A percentile compares a stretch with the other conserved stretches of the same genome.
These are phyloP conservation scores for Lachnellula cervina DNA, from an alignment of 2,329 filamentous ascomycete species.

Conservation along the genomic window DNA sequence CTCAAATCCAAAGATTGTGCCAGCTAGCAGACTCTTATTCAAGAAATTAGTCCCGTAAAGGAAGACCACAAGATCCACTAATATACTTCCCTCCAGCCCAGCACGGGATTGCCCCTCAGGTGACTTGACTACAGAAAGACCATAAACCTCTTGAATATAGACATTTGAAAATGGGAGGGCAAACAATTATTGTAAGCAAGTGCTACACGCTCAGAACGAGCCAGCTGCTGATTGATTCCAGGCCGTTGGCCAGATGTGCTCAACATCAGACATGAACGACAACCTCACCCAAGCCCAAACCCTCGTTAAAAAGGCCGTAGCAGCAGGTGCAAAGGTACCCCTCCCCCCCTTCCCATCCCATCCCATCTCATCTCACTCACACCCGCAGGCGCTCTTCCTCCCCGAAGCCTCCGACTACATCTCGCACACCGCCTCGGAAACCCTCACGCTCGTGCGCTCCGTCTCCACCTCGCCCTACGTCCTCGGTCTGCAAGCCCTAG, in stretches of 20 bases:
- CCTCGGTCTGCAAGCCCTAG: constrained; percentile 64
- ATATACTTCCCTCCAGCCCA: too few species aligned
- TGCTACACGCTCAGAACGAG: too few species aligned
- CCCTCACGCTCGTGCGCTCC: constrained; percentile 64
- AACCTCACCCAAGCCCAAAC: constrained; percentile 75
- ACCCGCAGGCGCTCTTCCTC: constrained; percentile 69
- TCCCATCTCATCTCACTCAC: too few species aligned
- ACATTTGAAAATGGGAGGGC: too few species aligned
- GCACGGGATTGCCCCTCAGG: too few species aligned
- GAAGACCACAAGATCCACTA: too few species aligned
- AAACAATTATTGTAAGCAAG: too few species aligned
- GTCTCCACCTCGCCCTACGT: constrained; percentile 68
- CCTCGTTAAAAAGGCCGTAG: constrained; percentile 67
- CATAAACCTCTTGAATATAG: too few species aligned
- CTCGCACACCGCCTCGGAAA: constrained; percentile 60
- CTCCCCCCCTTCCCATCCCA: background rate
- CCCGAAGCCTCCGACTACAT: constrained; percentile 81
- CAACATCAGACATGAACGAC: constrained; percentile 68
- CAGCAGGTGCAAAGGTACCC: constrained; percentile 69
- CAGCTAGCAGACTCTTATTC: too few species aligned
- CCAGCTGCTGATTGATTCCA: constrained; percentile 32
- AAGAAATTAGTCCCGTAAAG: too few species aligned
- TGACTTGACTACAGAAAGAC: too few species aligned
- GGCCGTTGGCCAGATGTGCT: constrained; percentile 88
- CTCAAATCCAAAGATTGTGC: too few species aligned